Evolutionary conservation across 2,329 filamentous ascomycete genomes (phyloP).

Genomic region (Penicillium brasilianum): DNA sequence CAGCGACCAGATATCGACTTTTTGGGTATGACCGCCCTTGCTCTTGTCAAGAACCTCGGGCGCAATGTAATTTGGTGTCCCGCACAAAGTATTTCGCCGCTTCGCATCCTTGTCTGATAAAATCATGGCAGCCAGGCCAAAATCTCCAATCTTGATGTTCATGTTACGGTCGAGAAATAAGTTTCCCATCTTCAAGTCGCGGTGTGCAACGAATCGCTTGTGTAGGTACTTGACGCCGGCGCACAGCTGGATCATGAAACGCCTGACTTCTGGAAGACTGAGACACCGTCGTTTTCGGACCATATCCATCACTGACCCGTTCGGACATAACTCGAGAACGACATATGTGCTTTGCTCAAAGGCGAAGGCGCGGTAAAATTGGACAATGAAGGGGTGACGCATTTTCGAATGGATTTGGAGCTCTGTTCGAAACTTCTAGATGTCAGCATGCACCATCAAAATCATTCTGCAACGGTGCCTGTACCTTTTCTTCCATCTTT

Average conservation of each 20-base stretch:
- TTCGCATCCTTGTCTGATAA: constrained; percentile 87
- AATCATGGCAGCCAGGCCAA: constrained; percentile 88
- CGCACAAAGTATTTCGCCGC: constrained; percentile 89
- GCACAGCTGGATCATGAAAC: constrained; percentile 92
- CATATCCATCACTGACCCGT: constrained; percentile 97
- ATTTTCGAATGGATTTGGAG: constrained; percentile 99
- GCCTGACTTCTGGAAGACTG: constrained; percentile 90
- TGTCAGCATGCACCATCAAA: constrained; percentile 11
- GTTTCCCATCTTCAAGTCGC: constrained; percentile 97
- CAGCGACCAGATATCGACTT: constrained; percentile 97
- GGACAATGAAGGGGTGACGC: constrained; percentile 92
- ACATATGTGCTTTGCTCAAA: constrained; percentile 90
- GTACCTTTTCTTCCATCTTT: constrained; percentile 59
- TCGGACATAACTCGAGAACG: constrained; percentile 90
- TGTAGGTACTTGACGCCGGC: constrained; percentile 99
- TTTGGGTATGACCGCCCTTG: constrained; percentile 93
- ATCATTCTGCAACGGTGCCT: neutral
- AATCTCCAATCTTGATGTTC: constrained; percentile 98
- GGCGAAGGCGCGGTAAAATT: constrained; percentile 92
- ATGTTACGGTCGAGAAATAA: constrained; percentile 92
- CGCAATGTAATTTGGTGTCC: constrained; percentile 97
- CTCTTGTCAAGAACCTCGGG: constrained; percentile 95
- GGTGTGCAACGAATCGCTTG: constrained; percentile 91
- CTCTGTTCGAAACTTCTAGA: constrained; percentile 70
- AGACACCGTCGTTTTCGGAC: constrained; percentile 89